Evolutionary conservation across 1,139 yeast genomes (phyloP).

Genomic region (Geotrichum bryndzae): DNA sequence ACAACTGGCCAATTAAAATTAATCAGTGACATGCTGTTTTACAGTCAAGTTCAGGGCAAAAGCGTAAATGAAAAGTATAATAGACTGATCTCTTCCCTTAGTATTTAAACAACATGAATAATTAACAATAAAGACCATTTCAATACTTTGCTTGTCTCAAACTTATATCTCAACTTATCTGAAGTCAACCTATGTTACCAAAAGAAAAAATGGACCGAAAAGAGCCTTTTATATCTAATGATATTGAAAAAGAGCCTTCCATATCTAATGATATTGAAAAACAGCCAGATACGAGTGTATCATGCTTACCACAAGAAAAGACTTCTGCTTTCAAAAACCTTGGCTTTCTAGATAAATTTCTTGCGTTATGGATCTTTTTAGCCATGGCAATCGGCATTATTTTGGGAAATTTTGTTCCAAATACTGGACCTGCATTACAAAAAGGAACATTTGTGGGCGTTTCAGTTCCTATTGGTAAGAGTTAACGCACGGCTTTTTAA

Average conservation of each 20-base stretch:
- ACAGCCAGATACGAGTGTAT: neutral
- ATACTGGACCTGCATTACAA: conserved; percentile 23
- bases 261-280: neutral
- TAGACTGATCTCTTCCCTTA: neutral
- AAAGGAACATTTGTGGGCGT: conserved; percentile 30
- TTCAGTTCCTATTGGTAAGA: conserved; percentile 38
- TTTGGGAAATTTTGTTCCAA: conserved; percentile 32
- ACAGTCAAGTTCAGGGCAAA: neutral
- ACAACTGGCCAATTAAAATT: neutral
- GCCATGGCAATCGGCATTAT: conserved; percentile 32
- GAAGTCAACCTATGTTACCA: too few relatives aligned
- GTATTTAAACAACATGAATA: too few relatives aligned
- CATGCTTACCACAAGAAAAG: neutral
- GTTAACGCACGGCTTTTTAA: neutral
- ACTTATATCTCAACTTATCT: too few relatives aligned
- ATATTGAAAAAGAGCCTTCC: neutral
- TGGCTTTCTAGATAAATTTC: conserved; percentile 26
- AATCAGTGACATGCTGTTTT: neutral
- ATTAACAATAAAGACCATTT: too few relatives aligned
- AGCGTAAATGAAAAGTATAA: too few relatives aligned
- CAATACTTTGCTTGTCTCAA: too few relatives aligned
- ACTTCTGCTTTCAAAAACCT: conserved; percentile 11
- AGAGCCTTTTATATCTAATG: neutral
- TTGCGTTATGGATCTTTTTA: conserved; percentile 31
- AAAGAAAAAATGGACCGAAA: neutral